Percentiles rank a stretch among this genome's conserved stretches.
Conservation (phyloP, 441 rosid species). For the Populus hybrid region DNA sequence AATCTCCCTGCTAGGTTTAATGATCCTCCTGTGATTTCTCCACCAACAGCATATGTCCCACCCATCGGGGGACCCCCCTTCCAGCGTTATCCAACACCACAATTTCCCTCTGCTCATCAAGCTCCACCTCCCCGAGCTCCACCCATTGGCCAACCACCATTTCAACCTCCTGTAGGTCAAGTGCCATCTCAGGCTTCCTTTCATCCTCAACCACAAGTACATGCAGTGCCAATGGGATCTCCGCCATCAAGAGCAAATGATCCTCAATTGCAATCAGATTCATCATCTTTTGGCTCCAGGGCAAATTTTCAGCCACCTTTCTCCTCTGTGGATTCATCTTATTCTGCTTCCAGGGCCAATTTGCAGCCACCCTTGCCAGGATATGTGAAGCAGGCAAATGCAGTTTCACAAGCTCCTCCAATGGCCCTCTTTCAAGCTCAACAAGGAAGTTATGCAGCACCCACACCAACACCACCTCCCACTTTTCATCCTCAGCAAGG, state of each 20-base stretch:
- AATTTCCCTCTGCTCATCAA: constrained; percentile 43
- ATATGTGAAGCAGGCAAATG: constrained; percentile 48
- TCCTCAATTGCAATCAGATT: constrained; percentile 40
- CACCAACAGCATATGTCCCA: constrained; percentile 33
- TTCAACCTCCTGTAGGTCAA: constrained; percentile 61
- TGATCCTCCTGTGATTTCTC: constrained; percentile 42
- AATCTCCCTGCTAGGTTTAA: constrained; percentile 31
- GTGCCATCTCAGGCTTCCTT: constrained; percentile 38
- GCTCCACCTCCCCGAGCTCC: constrained; percentile 43
- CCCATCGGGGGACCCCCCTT: constrained; percentile 40
- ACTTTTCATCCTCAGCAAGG: constrained; percentile 51
- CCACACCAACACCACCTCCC: constrained; percentile 42
- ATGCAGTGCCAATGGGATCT: constrained; percentile 43
- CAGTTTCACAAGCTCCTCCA: constrained; percentile 45
- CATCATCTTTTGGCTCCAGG: constrained; percentile 29
- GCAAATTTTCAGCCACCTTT: constrained; percentile 55
- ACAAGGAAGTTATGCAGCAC: constrained; percentile 49
- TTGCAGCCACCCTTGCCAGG: constrained; percentile 60
- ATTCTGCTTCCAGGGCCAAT: constrained; percentile 40
- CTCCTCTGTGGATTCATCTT: constrained; percentile 39
- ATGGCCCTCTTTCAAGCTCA: constrained; percentile 47
- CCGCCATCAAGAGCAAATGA: constrained; percentile 41
- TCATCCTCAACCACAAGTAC: constrained; percentile 45
- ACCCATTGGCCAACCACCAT: constrained; percentile 48
- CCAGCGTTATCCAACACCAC: constrained; percentile 54